Base-by-base conservation (phyloP, 495 filamentous ascomycete species). In the Jackrogersella multiformis region DNA sequence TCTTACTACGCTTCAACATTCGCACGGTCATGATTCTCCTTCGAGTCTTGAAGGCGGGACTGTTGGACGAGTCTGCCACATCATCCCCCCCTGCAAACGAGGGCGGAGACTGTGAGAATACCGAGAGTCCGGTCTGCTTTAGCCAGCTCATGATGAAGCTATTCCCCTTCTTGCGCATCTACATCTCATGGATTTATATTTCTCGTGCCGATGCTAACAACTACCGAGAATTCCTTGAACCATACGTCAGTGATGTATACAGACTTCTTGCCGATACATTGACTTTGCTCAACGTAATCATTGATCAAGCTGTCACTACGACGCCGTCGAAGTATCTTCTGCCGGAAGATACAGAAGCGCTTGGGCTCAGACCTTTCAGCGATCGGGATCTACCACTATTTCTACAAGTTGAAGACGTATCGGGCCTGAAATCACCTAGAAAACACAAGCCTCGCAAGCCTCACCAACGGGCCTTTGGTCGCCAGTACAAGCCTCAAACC, bases 11-110 rank as follows among this genome's bases (percentile, higher is more conserved):
- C 20, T 82, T 96, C 59, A 99, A 97, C 65, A 81, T 93, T 46
- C 91, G 90, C 28, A 93, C 89, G 0, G 90, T 96, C 70, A 87
- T 89, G 52, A 89, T 85, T 1, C 82, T 98, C 12, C 85, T 95
- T 24, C 88, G 91, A 54, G 80, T 91, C 34, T 83, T 97, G 28
- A 78, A 90, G 64, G 79, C 85, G 5, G 87, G 90, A 71, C 76
- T 95, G 8, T 85, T 90, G 57, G 82, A 86, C 20, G 66, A 72
- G 23, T 46, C 41, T n/a, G 60, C 56, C 4, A 64, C 64, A 21
- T 59, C 56, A 9, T n/a, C 26, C 5, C 16, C 23, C 15, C n/a
- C 66, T 18, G 57, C 61, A 3, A 20, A 18, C 20, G 56, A 55
- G 21, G 13, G 56, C n/a, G 45, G 23, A 44, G 51, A 46, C n/a